A percentile compares a stretch with the other conserved stretches of the same genome.
Conservation (phyloP, 116 monocot species). For the Phalaenopsis hybrid region DNA sequence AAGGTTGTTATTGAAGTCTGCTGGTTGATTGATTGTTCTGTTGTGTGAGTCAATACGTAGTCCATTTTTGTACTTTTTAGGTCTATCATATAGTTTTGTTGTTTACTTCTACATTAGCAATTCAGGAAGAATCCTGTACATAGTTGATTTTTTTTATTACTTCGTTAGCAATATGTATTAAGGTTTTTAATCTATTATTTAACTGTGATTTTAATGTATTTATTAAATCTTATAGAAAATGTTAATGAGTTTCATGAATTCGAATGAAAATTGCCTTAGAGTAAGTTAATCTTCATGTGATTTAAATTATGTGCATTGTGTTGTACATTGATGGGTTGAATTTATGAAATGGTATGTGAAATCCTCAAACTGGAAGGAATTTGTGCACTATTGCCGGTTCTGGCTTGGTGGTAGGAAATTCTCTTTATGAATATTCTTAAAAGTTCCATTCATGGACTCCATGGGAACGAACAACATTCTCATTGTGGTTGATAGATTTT, state of each 20-base stretch:
- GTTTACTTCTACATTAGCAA: background rate
- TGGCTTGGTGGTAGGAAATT: too few relatives aligned
- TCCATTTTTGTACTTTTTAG: background rate
- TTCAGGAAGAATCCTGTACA: background rate
- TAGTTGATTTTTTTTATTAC: background rate
- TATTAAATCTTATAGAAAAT: background rate
- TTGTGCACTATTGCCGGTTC: too few relatives aligned
- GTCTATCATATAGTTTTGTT: background rate
- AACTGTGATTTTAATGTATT: background rate
- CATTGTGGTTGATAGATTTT: too few relatives aligned
- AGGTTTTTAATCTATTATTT: background rate
- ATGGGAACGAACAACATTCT: too few relatives aligned
- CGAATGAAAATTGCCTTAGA: background rate
- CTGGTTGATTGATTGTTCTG: background rate
- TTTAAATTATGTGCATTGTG: background rate
- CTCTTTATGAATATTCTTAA: too few relatives aligned
- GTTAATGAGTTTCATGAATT: background rate
- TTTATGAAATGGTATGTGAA: too few relatives aligned
- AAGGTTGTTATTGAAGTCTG: too few relatives aligned
- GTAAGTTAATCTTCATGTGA: background rate
- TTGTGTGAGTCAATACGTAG: background rate
- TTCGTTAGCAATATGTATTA: too few relatives aligned
- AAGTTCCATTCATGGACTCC: too few relatives aligned
- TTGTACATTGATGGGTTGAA: background rate
- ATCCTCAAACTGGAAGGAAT: too few relatives aligned